These are phyloP conservation scores for Cephalotrichum gorgonifer DNA, from an alignment of 2,329 filamentous ascomycete genomes.

Conservation along the genomic window DNA sequence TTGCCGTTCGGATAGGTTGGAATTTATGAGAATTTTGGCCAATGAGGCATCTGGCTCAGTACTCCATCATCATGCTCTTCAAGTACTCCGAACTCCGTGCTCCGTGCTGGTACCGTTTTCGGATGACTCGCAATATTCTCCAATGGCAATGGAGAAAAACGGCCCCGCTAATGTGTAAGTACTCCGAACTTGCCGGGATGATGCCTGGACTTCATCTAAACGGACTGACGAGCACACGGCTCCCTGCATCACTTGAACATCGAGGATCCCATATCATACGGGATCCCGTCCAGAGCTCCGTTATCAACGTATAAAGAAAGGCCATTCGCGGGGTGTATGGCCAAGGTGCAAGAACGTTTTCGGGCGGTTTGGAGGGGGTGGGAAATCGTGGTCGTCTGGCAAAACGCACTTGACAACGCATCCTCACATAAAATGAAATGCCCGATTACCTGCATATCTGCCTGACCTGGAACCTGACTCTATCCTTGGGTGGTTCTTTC, in stretches of 20 bases:
- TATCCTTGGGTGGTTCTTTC: neutral
- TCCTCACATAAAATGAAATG: constrained; percentile 7
- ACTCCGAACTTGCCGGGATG: neutral
- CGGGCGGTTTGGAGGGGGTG: neutral
- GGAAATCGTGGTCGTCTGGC: neutral
- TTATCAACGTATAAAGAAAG: no score
- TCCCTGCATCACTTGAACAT: neutral
- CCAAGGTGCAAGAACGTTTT: no score
- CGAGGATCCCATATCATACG: no score
- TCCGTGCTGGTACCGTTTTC: neutral
- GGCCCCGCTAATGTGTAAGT: neutral
- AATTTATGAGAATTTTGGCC: constrained; percentile 2
- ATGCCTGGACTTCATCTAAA: neutral
- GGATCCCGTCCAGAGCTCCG: no score
- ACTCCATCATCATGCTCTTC: no score
- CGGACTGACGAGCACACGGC: neutral
- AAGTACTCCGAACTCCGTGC: neutral
- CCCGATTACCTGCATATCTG: constrained; percentile 7
- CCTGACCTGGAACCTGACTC: constrained; percentile 1
- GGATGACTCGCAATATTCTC: neutral
- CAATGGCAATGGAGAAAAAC: constrained; percentile 1
- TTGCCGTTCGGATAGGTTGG: neutral
- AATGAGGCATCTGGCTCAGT: neutral
- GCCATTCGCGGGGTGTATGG: no score
- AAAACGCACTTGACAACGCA: constrained; percentile 5